phyloP scores from a whole-genome alignment of 768 basidiomycete species.

The Tricholoma sp. region DNA sequence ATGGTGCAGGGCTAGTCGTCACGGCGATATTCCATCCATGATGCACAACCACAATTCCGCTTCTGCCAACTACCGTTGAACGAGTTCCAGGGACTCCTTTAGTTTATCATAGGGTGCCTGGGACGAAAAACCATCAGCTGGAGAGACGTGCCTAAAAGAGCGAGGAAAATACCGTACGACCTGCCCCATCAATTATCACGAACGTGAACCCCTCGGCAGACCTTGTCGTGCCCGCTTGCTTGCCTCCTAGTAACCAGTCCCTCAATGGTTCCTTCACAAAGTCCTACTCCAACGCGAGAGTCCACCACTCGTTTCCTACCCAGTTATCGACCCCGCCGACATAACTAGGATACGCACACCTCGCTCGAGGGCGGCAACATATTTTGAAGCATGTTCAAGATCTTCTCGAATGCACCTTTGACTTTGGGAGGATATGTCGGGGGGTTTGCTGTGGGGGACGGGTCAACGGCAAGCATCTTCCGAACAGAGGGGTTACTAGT shows the following conservation, averaged over 20 bases:
- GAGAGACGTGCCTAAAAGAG: not conserved
- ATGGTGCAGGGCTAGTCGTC: too few species aligned
- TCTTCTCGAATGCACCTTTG: constrained; percentile 39
- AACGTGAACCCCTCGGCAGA: constrained; percentile 51
- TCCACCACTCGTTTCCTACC: constrained; percentile 62
- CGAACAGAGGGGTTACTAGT: constrained; percentile 52
- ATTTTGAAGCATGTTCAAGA: constrained; percentile 54
- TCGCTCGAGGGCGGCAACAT: constrained; percentile 52
- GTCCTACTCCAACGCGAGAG: constrained; percentile 46
- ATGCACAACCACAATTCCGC: constrained; percentile 10
- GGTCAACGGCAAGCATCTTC: constrained; percentile 49
- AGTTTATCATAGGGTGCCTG: constrained; percentile 62
- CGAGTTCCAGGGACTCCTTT: constrained; percentile 40
- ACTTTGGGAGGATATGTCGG: constrained; percentile 49
- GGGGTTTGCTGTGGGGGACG: constrained; percentile 36
- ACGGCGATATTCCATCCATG: too few species aligned
- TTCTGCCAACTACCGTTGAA: constrained; percentile 40
- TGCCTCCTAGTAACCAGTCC: constrained; percentile 53
- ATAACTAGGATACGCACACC: constrained; percentile 48
- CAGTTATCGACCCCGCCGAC: constrained; percentile 57
- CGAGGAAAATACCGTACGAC: constrained; percentile 51
- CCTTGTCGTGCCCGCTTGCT: constrained; percentile 52
- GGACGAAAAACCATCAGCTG: not conserved
- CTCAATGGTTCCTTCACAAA: constrained; percentile 39
- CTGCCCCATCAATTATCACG: constrained; percentile 52